Conservation (phyloP, 2,329 filamentous ascomycete species). For the Kalmusia sp. region DNA sequence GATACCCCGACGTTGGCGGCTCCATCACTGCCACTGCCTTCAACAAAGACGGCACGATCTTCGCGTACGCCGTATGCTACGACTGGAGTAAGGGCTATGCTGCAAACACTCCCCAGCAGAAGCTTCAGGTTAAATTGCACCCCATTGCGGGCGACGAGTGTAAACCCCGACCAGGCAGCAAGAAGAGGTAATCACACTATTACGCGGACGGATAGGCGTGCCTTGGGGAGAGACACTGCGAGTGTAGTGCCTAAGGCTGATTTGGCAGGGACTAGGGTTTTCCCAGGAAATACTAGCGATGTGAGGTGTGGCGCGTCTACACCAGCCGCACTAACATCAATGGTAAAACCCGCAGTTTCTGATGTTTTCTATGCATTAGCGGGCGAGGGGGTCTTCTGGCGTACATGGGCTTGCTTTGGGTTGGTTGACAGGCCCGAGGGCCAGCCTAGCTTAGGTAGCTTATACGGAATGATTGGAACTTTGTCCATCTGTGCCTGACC, state of each 20-base stretch:
- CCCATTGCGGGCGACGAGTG: constrained; percentile 57
- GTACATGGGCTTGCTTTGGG: too few relatives aligned
- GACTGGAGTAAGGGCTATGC: constrained; percentile 98
- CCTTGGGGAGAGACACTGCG: too few relatives aligned
- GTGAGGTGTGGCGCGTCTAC: too few relatives aligned
- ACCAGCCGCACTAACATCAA: too few relatives aligned
- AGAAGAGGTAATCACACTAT: constrained; percentile 50
- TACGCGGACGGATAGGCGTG: neutral
- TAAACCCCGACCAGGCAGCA: constrained; percentile 56
- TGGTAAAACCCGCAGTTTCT: too few relatives aligned
- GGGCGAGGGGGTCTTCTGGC: constrained; percentile 6
- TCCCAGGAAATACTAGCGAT: too few relatives aligned
- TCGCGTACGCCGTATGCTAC: constrained; percentile 79
- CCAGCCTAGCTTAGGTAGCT: too few relatives aligned
- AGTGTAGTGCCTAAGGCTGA: too few relatives aligned
- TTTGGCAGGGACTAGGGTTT: too few relatives aligned
- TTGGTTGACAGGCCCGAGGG: too few relatives aligned
- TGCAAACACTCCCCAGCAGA: constrained; percentile 71
- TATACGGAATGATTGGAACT: too few relatives aligned
- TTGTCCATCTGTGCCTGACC: too few relatives aligned
- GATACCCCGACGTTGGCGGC: constrained; percentile 70
- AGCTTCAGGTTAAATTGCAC: constrained; percentile 60
- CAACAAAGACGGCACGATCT: constrained; percentile 76
- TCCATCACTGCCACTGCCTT: constrained; percentile 93
- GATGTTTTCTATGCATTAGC: constrained; percentile 6